Conservation (phyloP, 2,329 filamentous ascomycete species). For the Verticillium tricorpus region DNA sequence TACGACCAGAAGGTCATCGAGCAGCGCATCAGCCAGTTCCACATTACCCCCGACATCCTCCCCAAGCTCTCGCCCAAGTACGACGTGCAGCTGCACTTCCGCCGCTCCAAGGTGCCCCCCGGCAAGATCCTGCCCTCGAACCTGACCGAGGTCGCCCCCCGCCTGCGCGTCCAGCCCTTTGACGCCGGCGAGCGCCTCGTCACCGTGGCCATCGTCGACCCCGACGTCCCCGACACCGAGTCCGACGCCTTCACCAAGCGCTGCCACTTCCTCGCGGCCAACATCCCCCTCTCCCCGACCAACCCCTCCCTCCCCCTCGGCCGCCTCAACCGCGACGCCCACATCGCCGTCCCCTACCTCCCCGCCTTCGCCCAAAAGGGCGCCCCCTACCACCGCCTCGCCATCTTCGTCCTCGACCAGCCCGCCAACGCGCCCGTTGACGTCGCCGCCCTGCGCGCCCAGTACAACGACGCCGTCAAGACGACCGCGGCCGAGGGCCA, state of each 20-base stretch:
- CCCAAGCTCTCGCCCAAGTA: slow-evolving; percentile 72
- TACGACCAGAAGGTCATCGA: slow-evolving; percentile 75
- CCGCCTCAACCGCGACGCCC: slow-evolving; percentile 52
- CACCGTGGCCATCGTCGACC: slow-evolving; percentile 80
- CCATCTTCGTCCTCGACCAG: slow-evolving; percentile 81
- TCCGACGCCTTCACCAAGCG: slow-evolving; percentile 72
- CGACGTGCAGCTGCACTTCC: slow-evolving; percentile 80
- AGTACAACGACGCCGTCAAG: slow-evolving; percentile 25
- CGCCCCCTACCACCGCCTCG: slow-evolving; percentile 83
- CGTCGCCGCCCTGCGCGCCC: slow-evolving; percentile 48
- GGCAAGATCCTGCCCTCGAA: slow-evolving; percentile 74
- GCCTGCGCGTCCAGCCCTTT: slow-evolving; percentile 80
- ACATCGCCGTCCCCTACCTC: slow-evolving; percentile 76
- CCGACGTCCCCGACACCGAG: slow-evolving; percentile 79
- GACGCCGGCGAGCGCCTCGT: slow-evolving; percentile 76
- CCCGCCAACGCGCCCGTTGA: slow-evolving; percentile 56
- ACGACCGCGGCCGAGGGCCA: slow-evolving; percentile 10
- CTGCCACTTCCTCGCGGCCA: slow-evolving; percentile 81
- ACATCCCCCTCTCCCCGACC: slow-evolving; percentile 48
- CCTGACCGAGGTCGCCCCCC: slow-evolving; percentile 68
- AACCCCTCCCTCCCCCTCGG: slow-evolving; percentile 61
- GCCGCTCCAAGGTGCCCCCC: slow-evolving; percentile 62
- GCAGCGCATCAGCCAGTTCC: slow-evolving; percentile 83
- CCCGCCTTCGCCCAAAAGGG: slow-evolving; percentile 87
- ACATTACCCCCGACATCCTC: slow-evolving; percentile 83